These are phyloP conservation scores for Apophysomyces trapeziformis DNA, from an alignment of 371 early-diverging fungal species.

Conservation along the genomic window DNA sequence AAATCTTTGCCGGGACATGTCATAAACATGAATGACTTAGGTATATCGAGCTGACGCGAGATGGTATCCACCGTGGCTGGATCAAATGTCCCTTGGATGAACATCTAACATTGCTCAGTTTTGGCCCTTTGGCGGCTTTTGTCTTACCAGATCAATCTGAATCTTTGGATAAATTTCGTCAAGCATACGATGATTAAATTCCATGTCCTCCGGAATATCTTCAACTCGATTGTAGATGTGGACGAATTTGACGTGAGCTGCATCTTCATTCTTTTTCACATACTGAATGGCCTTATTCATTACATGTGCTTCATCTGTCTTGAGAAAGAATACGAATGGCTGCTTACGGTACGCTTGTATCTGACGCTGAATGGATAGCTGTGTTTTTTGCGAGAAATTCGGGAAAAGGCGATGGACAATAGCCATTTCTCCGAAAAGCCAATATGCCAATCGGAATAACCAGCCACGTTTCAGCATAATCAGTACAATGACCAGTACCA, in stretches of 20 bases:
- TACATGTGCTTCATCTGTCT: constrained; percentile 60
- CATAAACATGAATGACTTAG: constrained; percentile 55
- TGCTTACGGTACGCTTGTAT: constrained; percentile 43
- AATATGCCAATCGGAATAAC: constrained; percentile 45
- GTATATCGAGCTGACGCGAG: constrained; percentile 42
- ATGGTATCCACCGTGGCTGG: constrained; percentile 54
- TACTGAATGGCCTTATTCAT: constrained; percentile 64
- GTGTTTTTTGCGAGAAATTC: constrained; percentile 23
- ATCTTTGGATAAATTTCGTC: constrained; percentile 58
- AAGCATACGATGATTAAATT: constrained; percentile 47
- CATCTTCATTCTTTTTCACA: constrained; percentile 51
- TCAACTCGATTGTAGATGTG: constrained; percentile 39
- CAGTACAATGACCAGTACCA: constrained; percentile 41
- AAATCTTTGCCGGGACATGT: constrained; percentile 47
- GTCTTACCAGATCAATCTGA: constrained; percentile 50
- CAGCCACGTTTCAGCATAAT: constrained; percentile 49
- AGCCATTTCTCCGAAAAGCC: constrained; percentile 35
- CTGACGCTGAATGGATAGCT: constrained; percentile 25
- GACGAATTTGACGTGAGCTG: constrained; percentile 53
- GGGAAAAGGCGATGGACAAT: constrained; percentile 19
- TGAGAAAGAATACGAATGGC: constrained; percentile 59
- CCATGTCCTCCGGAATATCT: constrained; percentile 46
- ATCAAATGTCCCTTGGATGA: constrained; percentile 48
- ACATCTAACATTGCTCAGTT: constrained; percentile 20
- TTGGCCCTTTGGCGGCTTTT: not conserved